Conservation (phyloP, 805 yeast species). For the Candida loeiensis region DNA sequence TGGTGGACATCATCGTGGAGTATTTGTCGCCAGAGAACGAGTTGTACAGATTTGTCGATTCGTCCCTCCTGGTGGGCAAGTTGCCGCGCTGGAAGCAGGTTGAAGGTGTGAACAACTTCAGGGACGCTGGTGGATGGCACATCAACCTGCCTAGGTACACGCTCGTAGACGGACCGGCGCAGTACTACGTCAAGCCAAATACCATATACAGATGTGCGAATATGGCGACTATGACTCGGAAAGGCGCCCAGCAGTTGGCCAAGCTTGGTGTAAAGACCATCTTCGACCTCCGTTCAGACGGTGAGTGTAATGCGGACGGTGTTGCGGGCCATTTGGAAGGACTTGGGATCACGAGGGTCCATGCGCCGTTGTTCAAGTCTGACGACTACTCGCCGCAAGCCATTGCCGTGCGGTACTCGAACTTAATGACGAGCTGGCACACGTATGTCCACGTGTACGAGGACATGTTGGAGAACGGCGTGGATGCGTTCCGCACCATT, state of each 20-base stretch:
- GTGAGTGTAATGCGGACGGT: slow-evolving; percentile 51
- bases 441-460: slow-evolving; percentile 64
- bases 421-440: slow-evolving; percentile 54
- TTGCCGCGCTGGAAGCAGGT: slow-evolving; percentile 56
- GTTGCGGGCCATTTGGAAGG: slow-evolving; percentile 32
- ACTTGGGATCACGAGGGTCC: slow-evolving; percentile 46
- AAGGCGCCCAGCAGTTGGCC: slow-evolving; percentile 43
- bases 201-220: slow-evolving; percentile 63
- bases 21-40: slow-evolving; percentile 50
- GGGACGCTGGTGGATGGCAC: slow-evolving; percentile 80
- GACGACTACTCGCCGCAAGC: slow-evolving; percentile 63
- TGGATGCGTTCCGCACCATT: slow-evolving; percentile 44
- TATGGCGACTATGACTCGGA: slow-evolving; percentile 47
- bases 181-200: slow-evolving; percentile 49
- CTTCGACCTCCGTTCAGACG: slow-evolving; percentile 65
- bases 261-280: slow-evolving; percentile 49
- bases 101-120: slow-evolving; percentile 67
- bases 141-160: slow-evolving; percentile 30
- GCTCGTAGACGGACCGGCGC: slow-evolving; percentile 8
- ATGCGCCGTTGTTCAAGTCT: slow-evolving; percentile 54
- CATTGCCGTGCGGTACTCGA: slow-evolving; percentile 51
- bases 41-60: slow-evolving; percentile 47
- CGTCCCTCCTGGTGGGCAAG: slow-evolving; percentile 33
- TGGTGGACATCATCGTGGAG: slow-evolving; percentile 45
- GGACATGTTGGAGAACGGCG: slow-evolving; percentile 52